A percentile compares a stretch with the other conserved stretches of the same genome.
Conservation (phyloP, 495 filamentous ascomycete genomes). For the Aspergillus affinis region DNA sequence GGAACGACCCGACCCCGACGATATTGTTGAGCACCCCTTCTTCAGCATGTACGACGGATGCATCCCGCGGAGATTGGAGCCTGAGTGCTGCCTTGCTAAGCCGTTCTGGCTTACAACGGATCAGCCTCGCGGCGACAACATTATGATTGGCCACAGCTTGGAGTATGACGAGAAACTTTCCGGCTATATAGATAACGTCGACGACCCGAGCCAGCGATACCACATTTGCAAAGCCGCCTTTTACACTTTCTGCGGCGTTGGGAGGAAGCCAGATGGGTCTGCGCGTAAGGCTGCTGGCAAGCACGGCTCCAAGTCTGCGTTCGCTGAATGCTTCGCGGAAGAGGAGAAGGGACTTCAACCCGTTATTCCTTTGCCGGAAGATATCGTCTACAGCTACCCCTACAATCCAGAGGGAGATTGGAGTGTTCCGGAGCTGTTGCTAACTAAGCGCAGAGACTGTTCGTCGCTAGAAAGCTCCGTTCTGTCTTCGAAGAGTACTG, state of each 20-base stretch:
- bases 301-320: slow-evolving; percentile 55
- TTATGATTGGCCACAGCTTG: slow-evolving; percentile 45
- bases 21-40: slow-evolving; percentile 79
- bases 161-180: slow-evolving; percentile 46
- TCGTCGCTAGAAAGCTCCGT: slow-evolving; percentile 33
- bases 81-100: slow-evolving; percentile 38
- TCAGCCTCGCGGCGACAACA: slow-evolving; percentile 48
- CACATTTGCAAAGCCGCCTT: slow-evolving; percentile 46
- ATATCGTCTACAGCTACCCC: slow-evolving; percentile 63
- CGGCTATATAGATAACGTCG: slow-evolving; percentile 40
- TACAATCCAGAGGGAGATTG: slow-evolving; percentile 41
- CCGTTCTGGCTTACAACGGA: slow-evolving; percentile 46
- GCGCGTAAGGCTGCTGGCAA: slow-evolving; percentile 42
- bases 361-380: slow-evolving; percentile 64
- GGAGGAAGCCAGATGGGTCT: slow-evolving; percentile 44
- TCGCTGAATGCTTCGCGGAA: slow-evolving; percentile 69
- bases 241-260: slow-evolving; percentile 53
- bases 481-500: slow-evolving; percentile 32
- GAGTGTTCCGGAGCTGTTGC: slow-evolving; percentile 36
- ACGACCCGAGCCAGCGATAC: slow-evolving; percentile 41
- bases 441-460: slow-evolving; percentile 27
- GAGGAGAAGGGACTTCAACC: slow-evolving; percentile 69
- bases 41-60: slow-evolving; percentile 64
- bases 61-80: slow-evolving; percentile 49
- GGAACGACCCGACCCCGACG: slow-evolving; percentile 71